Base-by-base conservation (phyloP, 2,329 filamentous ascomycete species). In the Aspergillus sclerotialis region DNA sequence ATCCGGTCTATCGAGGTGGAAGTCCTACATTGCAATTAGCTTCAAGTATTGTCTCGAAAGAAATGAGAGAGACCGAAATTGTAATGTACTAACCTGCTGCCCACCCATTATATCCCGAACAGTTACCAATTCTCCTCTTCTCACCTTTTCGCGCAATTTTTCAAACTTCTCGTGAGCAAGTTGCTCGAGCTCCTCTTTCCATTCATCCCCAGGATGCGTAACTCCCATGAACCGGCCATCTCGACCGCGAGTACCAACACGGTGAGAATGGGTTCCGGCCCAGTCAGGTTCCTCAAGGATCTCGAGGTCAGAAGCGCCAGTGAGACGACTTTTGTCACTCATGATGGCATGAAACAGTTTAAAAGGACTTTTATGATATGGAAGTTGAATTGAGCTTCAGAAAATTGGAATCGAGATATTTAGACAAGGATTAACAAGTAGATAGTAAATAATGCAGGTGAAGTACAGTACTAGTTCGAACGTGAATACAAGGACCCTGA, bases 1-100 rank as follows among this genome's bases (percentile, higher is more conserved):
- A 15, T 66, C 56, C 0, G 67, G 65, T 28, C 63, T 51, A 1
- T 55, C 40, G 4, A 71, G 43, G 44, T 68, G 63, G 29, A 68
- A 59, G 38, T 70, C 60, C 47, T 67, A 37, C 5, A 24, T 11
- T 15, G 12, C 10, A 7, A 12, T 26, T 10, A 37, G 35, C 16
- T 37, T 23, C n/a, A n/a, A n/a, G n/a, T n/a, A n/a, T n/a, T n/a
- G n/a, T n/a, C n/a, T n/a, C n/a, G n/a, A n/a, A n/a, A 23, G 19
- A 23, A 6, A 23, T 23, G 10, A 23, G 6, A 7, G 19, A 23
- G 19, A 23, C 19, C n/a, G n/a, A n/a, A n/a, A n/a, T n/a, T n/a
- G n/a, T n/a, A n/a, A n/a, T n/a, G n/a, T n/a, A n/a, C n/a, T 6
- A 6, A 23, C 19, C 19, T 23, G 19, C 28, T 30, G 28, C 13